Conservation (phyloP, 192 early-diverging fungal species). For the Backusella australiensis region DNA sequence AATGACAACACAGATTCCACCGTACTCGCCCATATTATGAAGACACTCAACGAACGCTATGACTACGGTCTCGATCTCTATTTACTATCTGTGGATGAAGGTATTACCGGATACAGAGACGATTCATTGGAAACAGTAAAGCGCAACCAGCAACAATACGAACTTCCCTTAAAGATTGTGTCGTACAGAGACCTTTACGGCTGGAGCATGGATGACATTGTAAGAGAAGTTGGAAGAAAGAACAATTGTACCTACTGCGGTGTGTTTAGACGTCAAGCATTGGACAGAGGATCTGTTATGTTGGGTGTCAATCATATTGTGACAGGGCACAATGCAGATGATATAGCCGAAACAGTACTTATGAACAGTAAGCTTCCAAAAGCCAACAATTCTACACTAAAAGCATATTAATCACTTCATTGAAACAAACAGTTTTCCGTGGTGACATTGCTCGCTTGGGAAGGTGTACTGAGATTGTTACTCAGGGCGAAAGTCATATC, state of each 20-base stretch:
- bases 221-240: slow-evolving; percentile 89
- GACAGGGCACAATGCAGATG: slow-evolving; percentile 98
- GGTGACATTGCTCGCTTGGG: slow-evolving; percentile 90
- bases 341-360: slow-evolving; percentile 97
- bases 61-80: slow-evolving; percentile 88
- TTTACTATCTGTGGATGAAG: slow-evolving; percentile 96
- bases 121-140: slow-evolving; percentile 98
- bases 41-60: slow-evolving; percentile 89
- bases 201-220: slow-evolving; percentile 99
- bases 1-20: slow-evolving; percentile 72
- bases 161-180: slow-evolving; percentile 89
- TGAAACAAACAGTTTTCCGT: slow-evolving; percentile 69
- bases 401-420: background rate
- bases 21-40: slow-evolving; percentile 94
- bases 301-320: slow-evolving; percentile 94
- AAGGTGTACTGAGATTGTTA: slow-evolving; percentile 91
- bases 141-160: slow-evolving; percentile 91
- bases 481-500: slow-evolving; percentile 73
- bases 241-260: slow-evolving; percentile 99
- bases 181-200: slow-evolving; percentile 95
- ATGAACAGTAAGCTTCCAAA: slow-evolving; percentile 82
- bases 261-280: slow-evolving; percentile 95
- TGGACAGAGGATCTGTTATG: slow-evolving; percentile 92
- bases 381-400: too few species aligned
- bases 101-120: slow-evolving; percentile 96